Base-by-base conservation (phyloP, 257 asterid species). In the Forsythia viridissima region DNA sequence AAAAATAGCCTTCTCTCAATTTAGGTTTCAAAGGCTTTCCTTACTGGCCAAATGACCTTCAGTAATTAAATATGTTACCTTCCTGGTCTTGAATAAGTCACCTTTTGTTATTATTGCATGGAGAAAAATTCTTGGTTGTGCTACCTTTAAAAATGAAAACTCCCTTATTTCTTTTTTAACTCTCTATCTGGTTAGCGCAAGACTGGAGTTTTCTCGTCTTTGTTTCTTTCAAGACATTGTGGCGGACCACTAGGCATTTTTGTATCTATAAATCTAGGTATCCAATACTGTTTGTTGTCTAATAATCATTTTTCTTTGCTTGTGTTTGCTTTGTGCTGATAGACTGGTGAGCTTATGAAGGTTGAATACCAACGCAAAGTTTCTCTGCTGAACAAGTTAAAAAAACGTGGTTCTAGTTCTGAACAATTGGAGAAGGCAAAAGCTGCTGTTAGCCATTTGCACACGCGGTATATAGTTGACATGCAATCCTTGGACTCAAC, bases 401-500 rank as follows among this genome's bases (percentile, higher is more conserved):
- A 91, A 82, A 95, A 91, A 79, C 93, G 92, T 6, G 86, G 84
- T 79, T 96, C 98, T 44, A 89, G 92, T 76, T 57, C 91, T 3
- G 99, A 95, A 79, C 91, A 93, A 76, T 79, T 95, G 79, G 99
- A 95, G 90, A 93, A 92, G 84, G 92, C 96, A 24, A 95, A 95
- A 87, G 98, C 98, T 65, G 97, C 97, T 48, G 98, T 95, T 76
- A 92, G 97, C 88, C 97, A 95, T 86, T 84, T 92, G 88, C 98
- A 95, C 74, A 95, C 97, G 8, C 93, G 98, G 37, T 95, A 93
- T 71, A 93, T 95, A 55, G 99, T 95, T 44, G 99, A 95, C 88
- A 93, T 93, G 97, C 99, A 95, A 70, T 95, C 99, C 21, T 71
- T 95, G 89, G 98, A 95, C 84, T 92, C 99, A 16, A 95, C 98